A percentile compares a stretch with the other conserved stretches of the same genome.
Conservation (phyloP, 2,329 filamentous ascomycete species). For the Alternaria sp. region DNA sequence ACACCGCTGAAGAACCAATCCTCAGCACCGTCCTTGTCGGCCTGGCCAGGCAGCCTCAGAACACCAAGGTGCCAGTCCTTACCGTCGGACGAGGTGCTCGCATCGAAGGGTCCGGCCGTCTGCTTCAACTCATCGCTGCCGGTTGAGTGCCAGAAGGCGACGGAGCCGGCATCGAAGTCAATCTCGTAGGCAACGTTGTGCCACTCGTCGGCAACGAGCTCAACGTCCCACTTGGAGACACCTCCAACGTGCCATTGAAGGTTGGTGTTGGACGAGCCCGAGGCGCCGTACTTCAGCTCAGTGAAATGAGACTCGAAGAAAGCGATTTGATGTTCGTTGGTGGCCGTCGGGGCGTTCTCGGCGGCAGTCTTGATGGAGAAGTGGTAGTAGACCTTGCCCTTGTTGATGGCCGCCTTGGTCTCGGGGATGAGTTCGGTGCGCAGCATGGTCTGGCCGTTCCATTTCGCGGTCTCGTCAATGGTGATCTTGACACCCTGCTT, state of each 20-base stretch:
- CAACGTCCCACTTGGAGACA: constrained; percentile 66
- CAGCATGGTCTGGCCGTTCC: constrained; percentile 74
- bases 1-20: constrained; percentile 77
- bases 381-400: constrained; percentile 73
- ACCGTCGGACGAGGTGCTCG: constrained; percentile 68
- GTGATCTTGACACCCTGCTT: constrained; percentile 72
- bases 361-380: constrained; percentile 68
- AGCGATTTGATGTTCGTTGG: constrained; percentile 70
- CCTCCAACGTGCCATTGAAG: constrained; percentile 70
- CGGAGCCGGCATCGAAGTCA: constrained; percentile 66
- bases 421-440: constrained; percentile 77
- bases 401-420: constrained; percentile 68
- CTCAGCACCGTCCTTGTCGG: constrained; percentile 60
- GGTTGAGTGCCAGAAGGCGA: constrained; percentile 74
- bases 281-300: constrained; percentile 70
- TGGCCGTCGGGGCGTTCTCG: constrained; percentile 65
- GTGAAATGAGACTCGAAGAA: constrained; percentile 76
- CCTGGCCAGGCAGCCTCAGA: constrained; percentile 67
- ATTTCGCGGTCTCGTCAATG: constrained; percentile 68
- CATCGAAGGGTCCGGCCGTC: constrained; percentile 66
- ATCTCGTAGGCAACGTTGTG: constrained; percentile 79
- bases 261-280: constrained; percentile 57
- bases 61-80: constrained; percentile 76
- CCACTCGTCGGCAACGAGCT: constrained; percentile 69
- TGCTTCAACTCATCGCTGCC: constrained; percentile 63